phyloP scores from a whole-genome alignment of 1,284 basidiomycete species.

The Ustilago sp. region DNA sequence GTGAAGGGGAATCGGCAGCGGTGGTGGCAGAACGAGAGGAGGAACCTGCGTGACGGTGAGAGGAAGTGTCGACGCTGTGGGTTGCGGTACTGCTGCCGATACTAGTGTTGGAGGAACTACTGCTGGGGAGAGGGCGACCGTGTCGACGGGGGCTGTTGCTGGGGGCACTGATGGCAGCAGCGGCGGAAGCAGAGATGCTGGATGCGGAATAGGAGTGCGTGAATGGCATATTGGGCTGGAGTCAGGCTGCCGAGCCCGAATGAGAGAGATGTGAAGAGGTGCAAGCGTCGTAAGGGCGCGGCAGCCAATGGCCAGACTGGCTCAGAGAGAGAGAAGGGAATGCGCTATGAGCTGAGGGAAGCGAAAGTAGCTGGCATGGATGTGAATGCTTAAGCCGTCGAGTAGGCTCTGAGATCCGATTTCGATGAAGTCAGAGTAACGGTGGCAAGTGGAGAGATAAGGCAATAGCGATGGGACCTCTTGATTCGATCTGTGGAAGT shows the following conservation, averaged over 20 bases:
- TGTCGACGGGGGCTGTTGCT: background rate
- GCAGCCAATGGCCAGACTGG: background rate
- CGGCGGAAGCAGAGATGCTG: background rate
- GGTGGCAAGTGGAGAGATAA: background rate
- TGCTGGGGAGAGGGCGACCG: background rate
- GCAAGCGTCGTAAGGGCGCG: background rate
- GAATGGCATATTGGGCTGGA: constrained; percentile 2
- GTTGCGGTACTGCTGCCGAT: constrained; percentile 4
- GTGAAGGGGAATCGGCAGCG: constrained; percentile 7
- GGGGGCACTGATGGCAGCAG: constrained; percentile 3
- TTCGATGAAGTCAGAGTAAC: background rate
- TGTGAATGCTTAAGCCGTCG: background rate
- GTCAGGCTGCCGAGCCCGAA: background rate
- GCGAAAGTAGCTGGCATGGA: background rate
- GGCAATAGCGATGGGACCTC: background rate
- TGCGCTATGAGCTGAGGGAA: constrained; percentile 2
- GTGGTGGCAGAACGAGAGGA: constrained; percentile 9
- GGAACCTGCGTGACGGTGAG: constrained; percentile 6
- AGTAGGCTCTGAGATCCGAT: background rate
- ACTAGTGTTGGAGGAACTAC: background rate
- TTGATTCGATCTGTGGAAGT: background rate
- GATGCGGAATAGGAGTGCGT: background rate
- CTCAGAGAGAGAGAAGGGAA: background rate
- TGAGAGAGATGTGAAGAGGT: background rate
- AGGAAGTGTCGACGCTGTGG: constrained; percentile 11